phyloP scores from a whole-genome alignment of 768 basidiomycete species.

The Amanita inopinata region DNA sequence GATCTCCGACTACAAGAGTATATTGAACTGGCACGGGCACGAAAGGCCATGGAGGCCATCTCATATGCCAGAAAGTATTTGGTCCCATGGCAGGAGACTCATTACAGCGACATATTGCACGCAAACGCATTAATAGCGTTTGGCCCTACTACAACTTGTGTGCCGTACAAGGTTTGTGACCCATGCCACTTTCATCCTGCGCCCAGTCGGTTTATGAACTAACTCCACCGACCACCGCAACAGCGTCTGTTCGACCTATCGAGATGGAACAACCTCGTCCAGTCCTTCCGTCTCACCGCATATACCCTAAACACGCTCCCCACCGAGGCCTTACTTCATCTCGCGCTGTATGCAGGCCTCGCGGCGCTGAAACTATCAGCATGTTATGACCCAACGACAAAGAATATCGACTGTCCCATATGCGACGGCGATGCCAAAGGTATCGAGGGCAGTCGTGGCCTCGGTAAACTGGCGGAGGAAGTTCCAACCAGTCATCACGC shows the following conservation, averaged over 20 bases:
- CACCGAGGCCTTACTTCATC: conserved; percentile 75
- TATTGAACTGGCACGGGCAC: conserved; percentile 75
- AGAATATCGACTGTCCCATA: conserved; percentile 85
- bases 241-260: conserved; percentile 76
- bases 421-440: conserved; percentile 55
- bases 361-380: conserved; percentile 84
- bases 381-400: conserved; percentile 55
- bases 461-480: conserved; percentile 70
- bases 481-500: conserved; percentile 91
- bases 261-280: conserved; percentile 69
- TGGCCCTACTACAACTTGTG: conserved; percentile 56
- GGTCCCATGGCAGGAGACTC: conserved; percentile 72
- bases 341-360: conserved; percentile 86
- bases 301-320: conserved; percentile 84
- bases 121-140: conserved; percentile 74
- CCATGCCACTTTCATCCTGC: background rate
- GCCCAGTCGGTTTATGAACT: background rate
- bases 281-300: conserved; percentile 77
- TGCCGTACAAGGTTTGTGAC: conserved; percentile 63
- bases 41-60: conserved; percentile 68
- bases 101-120: conserved; percentile 66
- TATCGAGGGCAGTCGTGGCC: conserved; percentile 29
- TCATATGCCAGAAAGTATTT: conserved; percentile 78
- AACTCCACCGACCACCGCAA: background rate
- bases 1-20: conserved; percentile 93